Percentiles rank a stretch among this genome's conserved stretches.
phyloP scores from a whole-genome alignment of 2,329 filamentous ascomycete genomes.

The Epichloe scottii region DNA sequence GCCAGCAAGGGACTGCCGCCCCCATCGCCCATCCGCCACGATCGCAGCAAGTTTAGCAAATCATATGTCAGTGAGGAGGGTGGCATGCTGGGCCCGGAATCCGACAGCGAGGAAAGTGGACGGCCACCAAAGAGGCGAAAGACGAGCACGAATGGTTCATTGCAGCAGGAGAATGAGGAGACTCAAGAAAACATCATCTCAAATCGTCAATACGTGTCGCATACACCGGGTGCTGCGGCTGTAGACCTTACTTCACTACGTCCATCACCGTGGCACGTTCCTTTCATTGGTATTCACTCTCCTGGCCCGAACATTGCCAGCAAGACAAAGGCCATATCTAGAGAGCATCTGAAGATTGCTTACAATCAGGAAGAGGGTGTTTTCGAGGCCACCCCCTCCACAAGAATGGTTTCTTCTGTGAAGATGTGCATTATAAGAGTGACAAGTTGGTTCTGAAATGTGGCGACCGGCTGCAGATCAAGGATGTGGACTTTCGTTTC shows the following conservation, averaged over 20 bases:
- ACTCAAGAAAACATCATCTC: slow-evolving; percentile 36
- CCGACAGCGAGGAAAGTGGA: slow-evolving; percentile 38
- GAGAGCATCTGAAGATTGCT: slow-evolving; percentile 59
- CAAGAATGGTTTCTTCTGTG: slow-evolving; percentile 57
- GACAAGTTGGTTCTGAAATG: slow-evolving; percentile 46
- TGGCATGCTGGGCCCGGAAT: slow-evolving; percentile 53
- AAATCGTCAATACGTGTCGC: slow-evolving; percentile 47
- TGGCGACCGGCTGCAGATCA: slow-evolving; percentile 58
- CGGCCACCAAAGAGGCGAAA: slow-evolving; percentile 36
- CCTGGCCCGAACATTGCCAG: slow-evolving; percentile 46
- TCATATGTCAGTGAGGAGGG: slow-evolving; percentile 58
- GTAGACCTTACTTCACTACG: slow-evolving; percentile 48
- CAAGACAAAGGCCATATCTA: slow-evolving; percentile 61
- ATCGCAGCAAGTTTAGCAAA: slow-evolving; percentile 45
- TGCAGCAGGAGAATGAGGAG: slow-evolving; percentile 30
- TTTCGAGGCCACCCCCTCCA: slow-evolving; percentile 53
- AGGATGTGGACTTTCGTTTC: slow-evolving; percentile 56
- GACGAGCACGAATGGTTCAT: slow-evolving; percentile 30
- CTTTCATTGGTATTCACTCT: slow-evolving; percentile 62
- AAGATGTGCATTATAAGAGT: slow-evolving; percentile 45
- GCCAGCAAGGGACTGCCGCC: slow-evolving; percentile 36
- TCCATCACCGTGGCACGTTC: slow-evolving; percentile 48
- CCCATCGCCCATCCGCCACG: slow-evolving; percentile 35
- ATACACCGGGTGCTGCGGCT: slow-evolving; percentile 44
- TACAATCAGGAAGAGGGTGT: slow-evolving; percentile 51